These are phyloP conservation scores for Blastocystis sp. DNA, from an alignment of 352 stramenopile genomes.

Conservation along the genomic window DNA sequence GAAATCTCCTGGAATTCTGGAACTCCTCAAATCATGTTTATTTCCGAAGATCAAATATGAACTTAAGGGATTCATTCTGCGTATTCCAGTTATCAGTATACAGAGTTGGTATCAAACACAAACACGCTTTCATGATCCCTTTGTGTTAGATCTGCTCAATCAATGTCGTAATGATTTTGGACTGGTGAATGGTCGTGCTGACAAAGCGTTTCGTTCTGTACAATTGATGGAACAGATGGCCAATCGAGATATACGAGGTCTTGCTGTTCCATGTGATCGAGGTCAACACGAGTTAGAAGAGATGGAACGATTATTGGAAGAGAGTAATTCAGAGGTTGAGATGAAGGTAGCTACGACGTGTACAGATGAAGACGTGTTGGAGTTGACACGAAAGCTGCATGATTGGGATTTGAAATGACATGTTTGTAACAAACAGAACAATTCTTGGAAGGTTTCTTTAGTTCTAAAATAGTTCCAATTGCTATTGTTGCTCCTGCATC, in stretches of 20 bases:
- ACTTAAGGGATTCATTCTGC: constrained; percentile 16
- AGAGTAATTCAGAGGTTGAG: neutral
- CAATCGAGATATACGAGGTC: neutral
- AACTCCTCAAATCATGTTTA: neutral
- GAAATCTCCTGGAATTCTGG: neutral
- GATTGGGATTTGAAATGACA: neutral
- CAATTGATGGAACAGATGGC: neutral
- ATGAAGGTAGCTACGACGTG: neutral
- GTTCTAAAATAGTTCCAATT: neutral
- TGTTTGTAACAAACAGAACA: constrained; percentile 58
- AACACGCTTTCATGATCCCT: neutral
- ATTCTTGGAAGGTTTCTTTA: constrained; percentile 17
- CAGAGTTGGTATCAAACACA: constrained; percentile 10
- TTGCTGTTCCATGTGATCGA: neutral
- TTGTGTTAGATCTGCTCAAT: neutral
- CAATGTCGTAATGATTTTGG: neutral
- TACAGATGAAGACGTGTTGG: neutral
- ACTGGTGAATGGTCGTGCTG: neutral
- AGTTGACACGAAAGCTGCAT: neutral
- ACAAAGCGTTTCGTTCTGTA: neutral
- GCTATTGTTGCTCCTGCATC: constrained; percentile 23
- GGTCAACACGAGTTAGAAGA: neutral
- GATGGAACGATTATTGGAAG: neutral
- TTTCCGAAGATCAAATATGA: neutral
- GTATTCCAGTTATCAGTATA: constrained; percentile 14